These are phyloP conservation scores for Fusarium longipes DNA, from an alignment of 2,329 filamentous ascomycete species.

Conservation along the genomic window DNA sequence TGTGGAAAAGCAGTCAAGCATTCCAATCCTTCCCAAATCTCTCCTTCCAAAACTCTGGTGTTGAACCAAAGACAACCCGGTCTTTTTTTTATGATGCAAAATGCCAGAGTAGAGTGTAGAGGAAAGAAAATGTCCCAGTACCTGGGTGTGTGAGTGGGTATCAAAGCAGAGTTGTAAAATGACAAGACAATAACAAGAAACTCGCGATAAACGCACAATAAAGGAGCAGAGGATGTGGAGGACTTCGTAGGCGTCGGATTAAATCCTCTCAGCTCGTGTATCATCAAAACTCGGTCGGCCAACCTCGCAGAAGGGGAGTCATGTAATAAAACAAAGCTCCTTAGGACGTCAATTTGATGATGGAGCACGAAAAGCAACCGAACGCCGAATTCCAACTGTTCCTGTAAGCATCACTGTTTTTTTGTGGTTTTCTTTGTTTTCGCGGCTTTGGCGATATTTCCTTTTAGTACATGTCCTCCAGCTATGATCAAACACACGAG, in stretches of 20 bases:
- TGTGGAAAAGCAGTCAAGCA: constrained; percentile 38
- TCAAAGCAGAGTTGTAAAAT: constrained; percentile 42
- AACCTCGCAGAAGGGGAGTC: constrained; percentile 65
- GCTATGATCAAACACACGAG: constrained; percentile 38
- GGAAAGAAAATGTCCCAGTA: constrained; percentile 35
- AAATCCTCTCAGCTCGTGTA: constrained; percentile 56
- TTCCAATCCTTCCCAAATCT: constrained; percentile 35
- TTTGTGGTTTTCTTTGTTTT: constrained; percentile 43
- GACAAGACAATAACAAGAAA: constrained; percentile 36
- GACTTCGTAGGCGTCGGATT: constrained; percentile 43
- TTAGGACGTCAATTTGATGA: constrained; percentile 64
- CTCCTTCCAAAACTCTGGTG: constrained; percentile 19
- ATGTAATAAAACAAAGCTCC: constrained; percentile 55
- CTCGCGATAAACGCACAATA: constrained; percentile 39
- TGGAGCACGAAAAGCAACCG: constrained; percentile 54
- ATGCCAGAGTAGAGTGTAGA: constrained; percentile 40
- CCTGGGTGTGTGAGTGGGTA: constrained; percentile 36
- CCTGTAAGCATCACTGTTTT: constrained; percentile 38
- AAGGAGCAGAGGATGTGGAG: constrained; percentile 48
- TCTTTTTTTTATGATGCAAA: constrained; percentile 28
- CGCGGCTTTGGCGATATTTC: constrained; percentile 36
- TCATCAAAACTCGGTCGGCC: constrained; percentile 60
- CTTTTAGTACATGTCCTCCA: constrained; percentile 41
- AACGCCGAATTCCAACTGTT: constrained; percentile 47
- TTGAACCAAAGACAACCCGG: constrained; percentile 34